Evolutionary conservation across 306 rosid genomes (phyloP).

Genomic region (Comarum palustre): DNA sequence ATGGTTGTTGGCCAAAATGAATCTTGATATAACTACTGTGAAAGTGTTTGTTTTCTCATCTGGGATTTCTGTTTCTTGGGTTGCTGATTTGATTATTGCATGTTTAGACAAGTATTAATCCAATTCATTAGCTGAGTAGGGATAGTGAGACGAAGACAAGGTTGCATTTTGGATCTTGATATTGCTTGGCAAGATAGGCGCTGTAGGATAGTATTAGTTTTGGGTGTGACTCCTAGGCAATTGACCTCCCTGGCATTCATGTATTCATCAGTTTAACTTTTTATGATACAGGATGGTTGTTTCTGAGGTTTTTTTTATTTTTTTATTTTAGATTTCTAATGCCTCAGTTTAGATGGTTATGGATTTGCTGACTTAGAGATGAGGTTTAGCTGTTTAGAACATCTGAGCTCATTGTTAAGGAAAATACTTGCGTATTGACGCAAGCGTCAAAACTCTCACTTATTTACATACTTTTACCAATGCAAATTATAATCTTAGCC

Average conservation of each 20-base stretch:
- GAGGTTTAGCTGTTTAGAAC: constrained; percentile 3
- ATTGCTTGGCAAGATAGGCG: background rate
- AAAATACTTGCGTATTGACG: too few relatives aligned
- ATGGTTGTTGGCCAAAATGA: background rate
- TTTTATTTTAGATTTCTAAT: background rate
- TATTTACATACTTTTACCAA: too few relatives aligned
- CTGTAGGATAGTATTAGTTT: background rate
- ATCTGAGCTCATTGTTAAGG: background rate
- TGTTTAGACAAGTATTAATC: background rate
- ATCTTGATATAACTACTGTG: background rate
- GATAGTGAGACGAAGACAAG: background rate
- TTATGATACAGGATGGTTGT: background rate
- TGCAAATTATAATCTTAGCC: too few relatives aligned
- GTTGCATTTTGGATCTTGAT: background rate
- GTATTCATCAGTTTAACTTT: background rate
- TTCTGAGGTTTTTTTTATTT: background rate
- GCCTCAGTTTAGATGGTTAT: background rate
- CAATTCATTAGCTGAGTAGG: background rate
- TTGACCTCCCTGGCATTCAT: background rate
- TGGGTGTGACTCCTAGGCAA: background rate
- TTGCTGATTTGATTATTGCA: background rate
- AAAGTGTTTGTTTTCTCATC: too few relatives aligned
- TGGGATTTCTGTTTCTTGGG: background rate
- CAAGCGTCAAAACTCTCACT: too few relatives aligned
- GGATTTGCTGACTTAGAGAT: background rate